Evolutionary conservation across 1,284 basidiomycete species (phyloP).

Genomic region (Apiotrichum laibachii): DNA sequence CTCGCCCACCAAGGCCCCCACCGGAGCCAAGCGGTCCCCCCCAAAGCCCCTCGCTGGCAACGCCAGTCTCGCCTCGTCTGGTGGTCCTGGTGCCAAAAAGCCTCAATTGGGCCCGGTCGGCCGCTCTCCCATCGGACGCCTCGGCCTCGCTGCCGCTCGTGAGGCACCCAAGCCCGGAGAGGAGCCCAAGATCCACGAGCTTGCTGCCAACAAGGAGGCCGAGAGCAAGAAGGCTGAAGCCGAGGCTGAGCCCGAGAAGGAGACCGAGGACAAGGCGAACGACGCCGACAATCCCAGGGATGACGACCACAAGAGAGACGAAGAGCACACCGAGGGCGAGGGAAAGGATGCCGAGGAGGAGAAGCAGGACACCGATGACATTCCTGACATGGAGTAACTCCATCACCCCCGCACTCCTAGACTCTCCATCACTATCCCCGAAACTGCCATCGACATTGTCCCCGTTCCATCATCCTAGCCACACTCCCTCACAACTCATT

Average conservation of each 20-base stretch:
- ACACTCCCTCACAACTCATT: too few relatives aligned
- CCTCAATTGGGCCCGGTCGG: neutral
- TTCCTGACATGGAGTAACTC: neutral
- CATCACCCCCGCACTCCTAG: too few relatives aligned
- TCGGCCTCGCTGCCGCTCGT: conserved; percentile 12
- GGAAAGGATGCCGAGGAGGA: neutral
- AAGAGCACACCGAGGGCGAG: neutral
- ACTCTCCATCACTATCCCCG: too few relatives aligned
- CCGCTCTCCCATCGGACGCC: conserved; percentile 2
- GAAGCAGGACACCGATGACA: neutral
- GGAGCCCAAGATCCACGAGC: neutral
- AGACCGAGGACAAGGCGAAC: neutral
- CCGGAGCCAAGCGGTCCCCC: neutral
- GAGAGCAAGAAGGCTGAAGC: neutral
- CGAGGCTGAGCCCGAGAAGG: neutral
- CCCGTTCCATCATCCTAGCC: too few relatives aligned
- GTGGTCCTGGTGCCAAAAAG: too few relatives aligned
- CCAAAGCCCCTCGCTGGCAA: too few relatives aligned
- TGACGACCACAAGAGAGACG: neutral
- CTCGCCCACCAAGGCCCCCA: neutral
- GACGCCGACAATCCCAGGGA: neutral
- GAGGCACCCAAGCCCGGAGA: conserved; percentile 4
- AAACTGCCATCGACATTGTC: too few relatives aligned
- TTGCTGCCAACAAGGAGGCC: neutral
- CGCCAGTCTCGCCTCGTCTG: too few relatives aligned